A percentile compares a stretch with the other conserved stretches of the same genome.
Evolutionary conservation across 176 grass and related monocot species (phyloP).

Genomic region (Eleusine indica): DNA sequence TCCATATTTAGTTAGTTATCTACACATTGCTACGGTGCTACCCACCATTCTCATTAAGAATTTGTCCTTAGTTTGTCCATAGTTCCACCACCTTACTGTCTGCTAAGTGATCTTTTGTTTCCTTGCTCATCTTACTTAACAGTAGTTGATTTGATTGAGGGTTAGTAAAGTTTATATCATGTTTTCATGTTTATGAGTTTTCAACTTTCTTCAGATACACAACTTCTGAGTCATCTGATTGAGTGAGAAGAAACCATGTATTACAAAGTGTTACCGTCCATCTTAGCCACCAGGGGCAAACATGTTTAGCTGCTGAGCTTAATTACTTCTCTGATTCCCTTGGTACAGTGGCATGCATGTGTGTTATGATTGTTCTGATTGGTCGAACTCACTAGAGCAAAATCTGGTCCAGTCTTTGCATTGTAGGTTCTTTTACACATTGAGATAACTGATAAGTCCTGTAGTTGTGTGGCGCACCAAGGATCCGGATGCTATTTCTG

Average conservation of each 20-base stretch:
- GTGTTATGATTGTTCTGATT: neutral
- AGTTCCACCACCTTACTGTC: neutral
- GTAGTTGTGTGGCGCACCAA: neutral
- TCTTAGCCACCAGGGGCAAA: neutral
- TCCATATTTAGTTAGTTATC: neutral
- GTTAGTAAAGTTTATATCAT: neutral
- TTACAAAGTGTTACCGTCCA: neutral
- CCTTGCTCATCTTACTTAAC: neutral
- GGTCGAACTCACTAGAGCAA: neutral
- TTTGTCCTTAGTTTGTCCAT: neutral
- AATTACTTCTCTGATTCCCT: slow-evolving; percentile 16
- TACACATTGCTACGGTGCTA: neutral
- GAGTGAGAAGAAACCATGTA: neutral
- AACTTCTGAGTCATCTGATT: neutral
- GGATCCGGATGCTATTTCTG: neutral
- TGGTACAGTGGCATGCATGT: neutral
- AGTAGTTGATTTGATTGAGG: slow-evolving; percentile 1
- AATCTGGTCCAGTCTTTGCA: neutral
- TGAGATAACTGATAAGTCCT: slow-evolving; percentile 18
- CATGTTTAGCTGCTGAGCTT: neutral
- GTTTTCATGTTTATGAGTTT: neutral
- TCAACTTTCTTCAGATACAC: neutral
- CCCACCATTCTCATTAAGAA: neutral
- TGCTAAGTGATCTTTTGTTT: neutral
- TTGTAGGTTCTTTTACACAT: slow-evolving; percentile 21